These are phyloP conservation scores for Trypanosoma mega DNA, from an alignment of 208 protist species.

Conservation along the genomic window DNA sequence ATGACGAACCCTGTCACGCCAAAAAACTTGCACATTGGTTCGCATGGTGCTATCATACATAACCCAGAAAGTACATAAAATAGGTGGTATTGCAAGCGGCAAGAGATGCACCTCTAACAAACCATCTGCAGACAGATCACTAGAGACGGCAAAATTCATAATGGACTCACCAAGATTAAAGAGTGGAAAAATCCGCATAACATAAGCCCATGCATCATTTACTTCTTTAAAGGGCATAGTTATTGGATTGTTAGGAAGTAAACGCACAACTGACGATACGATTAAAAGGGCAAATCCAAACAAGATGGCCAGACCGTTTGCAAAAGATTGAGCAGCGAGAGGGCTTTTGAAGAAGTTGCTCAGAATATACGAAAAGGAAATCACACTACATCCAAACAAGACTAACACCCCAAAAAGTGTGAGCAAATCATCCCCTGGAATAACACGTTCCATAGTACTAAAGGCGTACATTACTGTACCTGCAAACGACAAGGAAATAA, in stretches of 20 bases:
- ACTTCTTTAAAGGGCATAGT: background rate
- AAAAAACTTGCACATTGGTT: background rate
- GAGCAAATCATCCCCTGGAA: background rate
- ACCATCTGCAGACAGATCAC: background rate
- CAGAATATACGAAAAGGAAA: conserved; percentile 26
- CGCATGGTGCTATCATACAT: background rate
- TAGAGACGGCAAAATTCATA: background rate
- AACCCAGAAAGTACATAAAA: conserved; percentile 4
- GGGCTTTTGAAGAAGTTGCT: conserved; percentile 19
- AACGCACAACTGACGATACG: conserved; percentile 11
- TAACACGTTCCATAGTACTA: background rate
- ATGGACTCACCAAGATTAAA: conserved; percentile 15
- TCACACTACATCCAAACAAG: conserved; percentile 17
- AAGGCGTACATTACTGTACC: conserved; percentile 10
- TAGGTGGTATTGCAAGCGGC: background rate
- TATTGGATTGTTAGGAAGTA: conserved; percentile 15
- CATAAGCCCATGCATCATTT: conserved; percentile 14
- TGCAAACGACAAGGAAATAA: conserved; percentile 14
- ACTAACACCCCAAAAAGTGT: conserved; percentile 9
- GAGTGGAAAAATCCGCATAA: conserved; percentile 23
- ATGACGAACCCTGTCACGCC: background rate
- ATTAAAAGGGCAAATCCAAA: conserved; percentile 23
- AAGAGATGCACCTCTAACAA: background rate
- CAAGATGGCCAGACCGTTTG: conserved; percentile 17
- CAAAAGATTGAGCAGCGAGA: conserved; percentile 19